A percentile compares a stretch with the other conserved stretches of the same genome.
Conservation (phyloP, 2,329 filamentous ascomycete species). For the Aspergillus sergii region DNA sequence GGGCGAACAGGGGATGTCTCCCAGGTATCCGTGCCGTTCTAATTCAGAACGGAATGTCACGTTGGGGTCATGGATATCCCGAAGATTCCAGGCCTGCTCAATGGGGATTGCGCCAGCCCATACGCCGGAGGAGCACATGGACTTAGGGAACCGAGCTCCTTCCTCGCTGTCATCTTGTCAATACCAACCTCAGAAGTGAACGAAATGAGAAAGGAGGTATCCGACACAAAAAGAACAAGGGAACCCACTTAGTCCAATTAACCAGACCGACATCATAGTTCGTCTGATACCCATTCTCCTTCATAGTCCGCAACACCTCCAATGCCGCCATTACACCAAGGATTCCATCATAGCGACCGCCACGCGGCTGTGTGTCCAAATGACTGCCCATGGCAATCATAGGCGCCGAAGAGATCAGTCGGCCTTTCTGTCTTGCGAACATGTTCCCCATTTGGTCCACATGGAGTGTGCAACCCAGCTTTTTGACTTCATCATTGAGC, state of each 20-base stretch:
- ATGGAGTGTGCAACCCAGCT: conserved; percentile 64
- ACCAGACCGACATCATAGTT: conserved; percentile 69
- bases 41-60: conserved; percentile 66
- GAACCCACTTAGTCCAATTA: conserved; percentile 57
- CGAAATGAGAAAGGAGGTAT: not conserved
- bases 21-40: conserved; percentile 68
- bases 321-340: conserved; percentile 69
- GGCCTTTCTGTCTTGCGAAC: conserved; percentile 29
- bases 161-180: conserved; percentile 60
- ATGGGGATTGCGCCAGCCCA: conserved; percentile 68
- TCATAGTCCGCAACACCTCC: conserved; percentile 67
- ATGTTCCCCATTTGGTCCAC: conserved; percentile 63
- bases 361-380: conserved; percentile 34
- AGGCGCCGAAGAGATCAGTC: conserved; percentile 20
- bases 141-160: conserved; percentile 73
- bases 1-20: conserved; percentile 55
- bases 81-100: conserved; percentile 60
- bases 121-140: conserved; percentile 72
- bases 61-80: conserved; percentile 58
- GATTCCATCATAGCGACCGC: conserved; percentile 69
- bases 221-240: not conserved
- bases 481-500: conserved; percentile 64
- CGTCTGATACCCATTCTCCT: conserved; percentile 68
- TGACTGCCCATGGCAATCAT: conserved; percentile 52
- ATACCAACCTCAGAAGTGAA: not conserved